Evolutionary conservation across 2,329 filamentous ascomycete species (phyloP).

Genomic region (Colletotrichum sublineola): DNA sequence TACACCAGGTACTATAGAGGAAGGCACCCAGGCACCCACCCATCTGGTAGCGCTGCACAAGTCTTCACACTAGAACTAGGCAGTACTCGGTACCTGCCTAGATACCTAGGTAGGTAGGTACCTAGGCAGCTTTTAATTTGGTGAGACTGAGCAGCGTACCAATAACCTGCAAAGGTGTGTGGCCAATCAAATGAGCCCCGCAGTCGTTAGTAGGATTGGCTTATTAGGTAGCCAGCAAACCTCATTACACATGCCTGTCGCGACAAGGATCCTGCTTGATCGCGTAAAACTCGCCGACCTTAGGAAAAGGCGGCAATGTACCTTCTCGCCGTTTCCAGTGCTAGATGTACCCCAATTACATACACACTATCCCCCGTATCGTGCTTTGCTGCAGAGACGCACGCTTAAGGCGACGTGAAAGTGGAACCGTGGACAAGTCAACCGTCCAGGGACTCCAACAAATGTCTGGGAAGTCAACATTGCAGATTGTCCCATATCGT

Average conservation of each 20-base stretch:
- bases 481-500: constrained; percentile 16
- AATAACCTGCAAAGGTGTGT: neutral
- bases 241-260: constrained; percentile 52
- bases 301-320: constrained; percentile 28
- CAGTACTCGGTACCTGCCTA: too few relatives aligned
- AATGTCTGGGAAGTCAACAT: constrained; percentile 39
- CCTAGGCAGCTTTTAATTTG: constrained; percentile 20
- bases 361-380: too few relatives aligned
- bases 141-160: neutral
- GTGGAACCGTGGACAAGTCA: constrained; percentile 34
- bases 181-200: constrained; percentile 39
- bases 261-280: constrained; percentile 49
- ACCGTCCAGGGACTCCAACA: constrained; percentile 24
- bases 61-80: neutral
- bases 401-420: constrained; percentile 21
- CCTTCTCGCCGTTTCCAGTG: constrained; percentile 24
- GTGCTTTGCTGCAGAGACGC: constrained; percentile 7
- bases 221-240: constrained; percentile 41
- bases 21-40: too few relatives aligned
- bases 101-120: too few relatives aligned
- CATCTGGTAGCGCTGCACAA: too few relatives aligned
- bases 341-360: constrained; percentile 7
- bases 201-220: constrained; percentile 27
- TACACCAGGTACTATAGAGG: too few relatives aligned
- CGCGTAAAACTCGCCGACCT: constrained; percentile 38